phyloP scores from a whole-genome alignment of 768 basidiomycete species.

The Leccinum arenicola region DNA sequence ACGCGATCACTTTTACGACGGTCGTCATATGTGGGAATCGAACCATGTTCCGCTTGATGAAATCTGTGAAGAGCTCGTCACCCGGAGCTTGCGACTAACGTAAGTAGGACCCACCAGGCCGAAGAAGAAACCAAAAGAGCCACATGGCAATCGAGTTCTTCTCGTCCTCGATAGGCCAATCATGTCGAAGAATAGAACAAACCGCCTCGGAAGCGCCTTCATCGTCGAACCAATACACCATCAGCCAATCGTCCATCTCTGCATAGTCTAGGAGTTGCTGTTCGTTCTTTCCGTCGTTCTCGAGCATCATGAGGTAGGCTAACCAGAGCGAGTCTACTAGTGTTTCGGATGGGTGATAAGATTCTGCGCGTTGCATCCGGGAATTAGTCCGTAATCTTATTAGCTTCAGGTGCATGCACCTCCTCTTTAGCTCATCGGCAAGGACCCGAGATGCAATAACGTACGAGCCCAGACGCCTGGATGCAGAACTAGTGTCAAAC shows the following conservation, averaged over 20 bases:
- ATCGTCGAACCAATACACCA: slow-evolving; percentile 62
- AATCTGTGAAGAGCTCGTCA: slow-evolving; percentile 37
- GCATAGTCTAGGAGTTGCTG: slow-evolving; percentile 70
- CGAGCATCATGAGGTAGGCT: slow-evolving; percentile 75
- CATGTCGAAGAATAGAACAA: slow-evolving; percentile 37
- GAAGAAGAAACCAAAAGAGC: slow-evolving; percentile 74
- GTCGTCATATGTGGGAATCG: slow-evolving; percentile 45
- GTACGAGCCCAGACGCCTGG: slow-evolving; percentile 47
- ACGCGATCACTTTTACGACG: slow-evolving; percentile 57
- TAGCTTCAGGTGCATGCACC: slow-evolving; percentile 56
- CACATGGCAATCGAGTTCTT: slow-evolving; percentile 67
- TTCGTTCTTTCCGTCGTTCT: slow-evolving; percentile 75
- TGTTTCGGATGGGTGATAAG: slow-evolving; percentile 20
- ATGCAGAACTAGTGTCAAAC: slow-evolving; percentile 58
- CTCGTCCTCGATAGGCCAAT: slow-evolving; percentile 57
- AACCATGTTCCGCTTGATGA: slow-evolving; percentile 40
- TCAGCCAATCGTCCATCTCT: slow-evolving; percentile 59
- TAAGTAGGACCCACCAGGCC: slow-evolving; percentile 45
- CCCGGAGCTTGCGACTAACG: not conserved
- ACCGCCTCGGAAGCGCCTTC: slow-evolving; percentile 53
- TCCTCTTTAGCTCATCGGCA: slow-evolving; percentile 60
- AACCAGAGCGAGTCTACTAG: slow-evolving; percentile 53
- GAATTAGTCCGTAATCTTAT: slow-evolving; percentile 42
- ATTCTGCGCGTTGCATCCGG: slow-evolving; percentile 17
- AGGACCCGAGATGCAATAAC: slow-evolving; percentile 42